These are phyloP conservation scores for Orbilia oligospora DNA, from an alignment of 2,329 filamentous ascomycete genomes.

Conservation along the genomic window DNA sequence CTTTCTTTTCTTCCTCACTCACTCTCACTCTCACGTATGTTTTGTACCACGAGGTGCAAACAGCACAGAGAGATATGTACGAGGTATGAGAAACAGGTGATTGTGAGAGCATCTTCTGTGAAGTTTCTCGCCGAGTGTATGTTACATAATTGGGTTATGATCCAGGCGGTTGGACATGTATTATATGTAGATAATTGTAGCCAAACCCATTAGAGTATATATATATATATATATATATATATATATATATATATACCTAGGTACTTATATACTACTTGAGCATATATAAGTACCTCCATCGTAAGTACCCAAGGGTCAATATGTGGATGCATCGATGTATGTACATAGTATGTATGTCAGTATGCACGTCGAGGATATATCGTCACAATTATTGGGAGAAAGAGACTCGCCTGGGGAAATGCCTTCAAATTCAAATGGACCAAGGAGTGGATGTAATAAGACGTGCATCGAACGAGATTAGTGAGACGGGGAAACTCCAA, in stretches of 20 bases:
- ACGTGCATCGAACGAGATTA: conserved; percentile 36
- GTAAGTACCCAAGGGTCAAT: too few relatives aligned
- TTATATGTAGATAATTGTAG: background rate
- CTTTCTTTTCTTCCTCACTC: too few relatives aligned
- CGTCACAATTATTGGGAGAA: conserved; percentile 24
- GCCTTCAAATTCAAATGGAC: background rate
- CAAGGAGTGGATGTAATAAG: background rate
- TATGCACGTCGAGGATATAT: conserved; percentile 25
- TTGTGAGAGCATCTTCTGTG: background rate
- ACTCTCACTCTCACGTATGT: too few relatives aligned
- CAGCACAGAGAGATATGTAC: conserved; percentile 3
- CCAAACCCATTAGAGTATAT: too few relatives aligned
- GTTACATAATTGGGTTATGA: too few relatives aligned
- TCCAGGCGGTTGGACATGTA: too few relatives aligned
- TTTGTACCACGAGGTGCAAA: conserved; percentile 13
- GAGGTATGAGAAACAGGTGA: background rate
- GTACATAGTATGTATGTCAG: background rate
- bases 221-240: too few relatives aligned
- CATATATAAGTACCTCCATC: too few relatives aligned
- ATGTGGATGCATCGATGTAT: too few relatives aligned
- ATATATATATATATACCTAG: too few relatives aligned
- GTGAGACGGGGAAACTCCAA: conserved; percentile 41
- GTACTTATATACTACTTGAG: too few relatives aligned
- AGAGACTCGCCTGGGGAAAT: background rate
- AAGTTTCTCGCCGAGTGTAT: background rate